Evolutionary conservation across 1,284 basidiomycete genomes (phyloP).

Genomic region (Agroathelia rolfsii): DNA sequence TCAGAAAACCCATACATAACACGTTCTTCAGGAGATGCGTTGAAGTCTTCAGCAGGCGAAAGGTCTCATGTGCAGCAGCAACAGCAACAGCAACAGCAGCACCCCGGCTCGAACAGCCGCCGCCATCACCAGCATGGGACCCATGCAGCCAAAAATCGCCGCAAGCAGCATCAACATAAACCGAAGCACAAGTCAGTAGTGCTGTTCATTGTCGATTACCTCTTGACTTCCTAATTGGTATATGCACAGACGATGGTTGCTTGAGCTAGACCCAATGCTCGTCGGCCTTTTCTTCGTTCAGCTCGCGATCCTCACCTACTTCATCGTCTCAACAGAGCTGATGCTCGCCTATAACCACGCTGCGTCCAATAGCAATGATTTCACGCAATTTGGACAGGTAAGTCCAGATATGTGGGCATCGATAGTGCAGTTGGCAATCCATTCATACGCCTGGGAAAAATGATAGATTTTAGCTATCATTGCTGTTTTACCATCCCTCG

Average conservation of each 20-base stretch:
- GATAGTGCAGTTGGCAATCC: too few species aligned
- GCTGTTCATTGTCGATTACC: not conserved
- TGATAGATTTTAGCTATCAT: constrained; percentile 25
- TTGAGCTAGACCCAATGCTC: constrained; percentile 29
- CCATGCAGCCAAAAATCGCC: too few species aligned
- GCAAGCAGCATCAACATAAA: too few species aligned
- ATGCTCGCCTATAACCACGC: constrained; percentile 21
- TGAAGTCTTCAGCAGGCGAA: too few species aligned
- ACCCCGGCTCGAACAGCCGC: too few species aligned
- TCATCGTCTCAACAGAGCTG: constrained; percentile 27
- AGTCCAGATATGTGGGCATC: not conserved
- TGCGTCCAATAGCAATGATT: constrained; percentile 15
- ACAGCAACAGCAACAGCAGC: constrained; percentile 7
- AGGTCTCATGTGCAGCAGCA: too few species aligned
- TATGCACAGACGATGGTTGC: constrained; percentile 24
- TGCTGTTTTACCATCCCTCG: constrained; percentile 24
- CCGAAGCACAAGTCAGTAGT: too few species aligned
- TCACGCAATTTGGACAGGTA: constrained; percentile 27
- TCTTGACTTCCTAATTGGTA: not conserved
- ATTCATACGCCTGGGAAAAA: too few species aligned
- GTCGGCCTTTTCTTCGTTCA: constrained; percentile 27
- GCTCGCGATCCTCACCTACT: constrained; percentile 27
- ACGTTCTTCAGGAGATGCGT: too few species aligned
- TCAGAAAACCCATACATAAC: not conserved
- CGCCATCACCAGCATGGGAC: too few species aligned